Evolutionary conservation across 2,329 filamentous ascomycete genomes (phyloP).

Genomic region (Venturia effusa): DNA sequence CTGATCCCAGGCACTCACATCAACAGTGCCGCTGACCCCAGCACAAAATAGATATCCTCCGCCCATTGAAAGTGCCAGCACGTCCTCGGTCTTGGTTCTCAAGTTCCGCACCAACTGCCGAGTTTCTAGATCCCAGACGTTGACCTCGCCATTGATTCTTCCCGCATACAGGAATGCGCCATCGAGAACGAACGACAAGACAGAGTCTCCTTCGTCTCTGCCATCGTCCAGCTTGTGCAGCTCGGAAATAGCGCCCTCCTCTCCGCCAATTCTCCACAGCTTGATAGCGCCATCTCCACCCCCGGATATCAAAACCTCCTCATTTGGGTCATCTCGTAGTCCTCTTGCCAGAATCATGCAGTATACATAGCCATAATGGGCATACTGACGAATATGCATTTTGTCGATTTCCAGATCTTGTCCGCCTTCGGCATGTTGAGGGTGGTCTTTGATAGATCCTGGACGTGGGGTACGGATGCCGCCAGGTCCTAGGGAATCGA

Average conservation of each 20-base stretch:
- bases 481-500: conserved; percentile 79
- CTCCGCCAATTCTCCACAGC: conserved; percentile 67
- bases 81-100: conserved; percentile 67
- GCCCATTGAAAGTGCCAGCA: conserved; percentile 77
- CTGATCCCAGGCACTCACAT: conserved; percentile 44
- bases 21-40: conserved; percentile 76
- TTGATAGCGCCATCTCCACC: conserved; percentile 92
- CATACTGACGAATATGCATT: conserved; percentile 73
- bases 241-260: conserved; percentile 54
- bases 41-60: conserved; percentile 80
- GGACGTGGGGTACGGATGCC: conserved; percentile 68
- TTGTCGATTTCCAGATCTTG: conserved; percentile 70
- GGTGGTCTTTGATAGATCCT: conserved; percentile 41
- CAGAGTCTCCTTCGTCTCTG: conserved; percentile 45
- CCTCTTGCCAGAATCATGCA: conserved; percentile 83
- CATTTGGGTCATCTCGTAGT: conserved; percentile 49
- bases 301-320: conserved; percentile 78
- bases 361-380: conserved; percentile 92
- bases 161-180: conserved; percentile 90
- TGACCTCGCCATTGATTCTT: conserved; percentile 75
- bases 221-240: conserved; percentile 56
- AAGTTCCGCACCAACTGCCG: conserved; percentile 81
- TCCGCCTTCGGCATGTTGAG: conserved; percentile 43
- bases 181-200: conserved; percentile 73
- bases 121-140: conserved; percentile 95